These are phyloP conservation scores for Suillus occidentalis DNA, from an alignment of 768 basidiomycete species.

Conservation along the genomic window DNA sequence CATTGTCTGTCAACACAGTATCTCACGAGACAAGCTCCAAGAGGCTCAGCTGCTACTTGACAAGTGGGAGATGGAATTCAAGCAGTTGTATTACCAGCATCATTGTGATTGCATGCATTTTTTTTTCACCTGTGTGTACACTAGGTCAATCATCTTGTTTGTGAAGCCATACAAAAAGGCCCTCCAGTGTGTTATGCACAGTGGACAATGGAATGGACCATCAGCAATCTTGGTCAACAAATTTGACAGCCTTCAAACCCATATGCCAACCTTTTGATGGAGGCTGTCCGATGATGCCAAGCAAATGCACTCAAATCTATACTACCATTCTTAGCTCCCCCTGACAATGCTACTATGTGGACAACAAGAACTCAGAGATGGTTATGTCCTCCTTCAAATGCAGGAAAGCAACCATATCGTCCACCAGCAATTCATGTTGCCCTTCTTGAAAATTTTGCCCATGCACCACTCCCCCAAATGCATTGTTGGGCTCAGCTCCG, in stretches of 20 bases:
- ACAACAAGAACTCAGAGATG: too few species aligned
- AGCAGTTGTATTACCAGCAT: slow-evolving; percentile 29
- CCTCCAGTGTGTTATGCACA: slow-evolving; percentile 19
- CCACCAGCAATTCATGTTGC: background rate
- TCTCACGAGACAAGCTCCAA: slow-evolving; percentile 16
- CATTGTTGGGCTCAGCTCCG: slow-evolving; percentile 19
- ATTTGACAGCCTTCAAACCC: slow-evolving; percentile 24
- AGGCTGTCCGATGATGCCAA: slow-evolving; percentile 20
- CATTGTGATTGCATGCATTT: background rate
- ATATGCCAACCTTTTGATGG: slow-evolving; percentile 27
- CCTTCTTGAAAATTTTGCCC: background rate
- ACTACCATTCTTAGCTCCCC: slow-evolving; percentile 12
- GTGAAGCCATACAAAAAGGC: slow-evolving; percentile 22
- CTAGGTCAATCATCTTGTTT: slow-evolving; percentile 2
- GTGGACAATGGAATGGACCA: slow-evolving; percentile 31
- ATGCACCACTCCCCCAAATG: background rate
- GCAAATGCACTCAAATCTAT: slow-evolving; percentile 17
- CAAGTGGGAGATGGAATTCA: slow-evolving; percentile 30
- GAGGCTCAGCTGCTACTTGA: slow-evolving; percentile 17
- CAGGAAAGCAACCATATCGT: background rate
- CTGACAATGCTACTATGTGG: too few species aligned
- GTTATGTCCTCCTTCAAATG: slow-evolving; percentile 15
- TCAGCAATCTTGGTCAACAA: slow-evolving; percentile 29
- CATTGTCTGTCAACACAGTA: slow-evolving; percentile 20
- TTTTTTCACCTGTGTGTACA: slow-evolving; percentile 7